Percentiles rank a stretch among this genome's conserved stretches.
phyloP scores from a whole-genome alignment of 345 rosid genomes.

The Ailanthus altissimus region DNA sequence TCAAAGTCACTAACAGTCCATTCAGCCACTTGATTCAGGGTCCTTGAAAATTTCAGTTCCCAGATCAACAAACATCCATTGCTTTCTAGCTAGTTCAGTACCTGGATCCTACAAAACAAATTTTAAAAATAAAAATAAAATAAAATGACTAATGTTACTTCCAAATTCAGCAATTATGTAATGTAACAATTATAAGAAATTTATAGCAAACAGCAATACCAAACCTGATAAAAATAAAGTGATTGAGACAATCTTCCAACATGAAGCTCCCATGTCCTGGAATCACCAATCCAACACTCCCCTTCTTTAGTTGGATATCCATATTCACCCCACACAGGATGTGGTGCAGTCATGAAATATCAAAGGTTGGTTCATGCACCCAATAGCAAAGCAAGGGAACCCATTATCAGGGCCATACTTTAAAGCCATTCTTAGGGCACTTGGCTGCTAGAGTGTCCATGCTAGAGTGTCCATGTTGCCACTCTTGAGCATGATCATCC shows the following conservation, averaged over 20 bases:
- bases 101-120: conserved; percentile 40
- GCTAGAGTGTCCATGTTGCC: conserved; percentile 57
- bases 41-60: conserved; percentile 54
- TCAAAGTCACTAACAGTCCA: conserved; percentile 47
- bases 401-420: conserved; percentile 36
- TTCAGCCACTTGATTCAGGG: conserved; percentile 45
- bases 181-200: neutral
- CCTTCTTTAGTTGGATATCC: conserved; percentile 52
- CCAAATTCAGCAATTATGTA: neutral
- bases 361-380: conserved; percentile 68
- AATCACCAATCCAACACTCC: conserved; percentile 54
- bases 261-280: conserved; percentile 53
- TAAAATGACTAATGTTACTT: neutral
- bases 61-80: conserved; percentile 50
- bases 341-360: conserved; percentile 58
- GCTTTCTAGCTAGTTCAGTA: conserved; percentile 39
- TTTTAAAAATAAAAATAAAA: neutral
- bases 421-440: conserved; percentile 59
- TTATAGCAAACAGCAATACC: neutral
- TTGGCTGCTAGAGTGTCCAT: conserved; percentile 54
- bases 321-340: conserved; percentile 48
- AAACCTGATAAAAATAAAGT: conserved; percentile 48
- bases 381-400: conserved; percentile 68
- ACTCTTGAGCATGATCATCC: conserved; percentile 71
- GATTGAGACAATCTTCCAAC: conserved; percentile 51